Evolutionary conservation across 257 asterid species (phyloP).

Genomic region (Gardenia jasminoides): DNA sequence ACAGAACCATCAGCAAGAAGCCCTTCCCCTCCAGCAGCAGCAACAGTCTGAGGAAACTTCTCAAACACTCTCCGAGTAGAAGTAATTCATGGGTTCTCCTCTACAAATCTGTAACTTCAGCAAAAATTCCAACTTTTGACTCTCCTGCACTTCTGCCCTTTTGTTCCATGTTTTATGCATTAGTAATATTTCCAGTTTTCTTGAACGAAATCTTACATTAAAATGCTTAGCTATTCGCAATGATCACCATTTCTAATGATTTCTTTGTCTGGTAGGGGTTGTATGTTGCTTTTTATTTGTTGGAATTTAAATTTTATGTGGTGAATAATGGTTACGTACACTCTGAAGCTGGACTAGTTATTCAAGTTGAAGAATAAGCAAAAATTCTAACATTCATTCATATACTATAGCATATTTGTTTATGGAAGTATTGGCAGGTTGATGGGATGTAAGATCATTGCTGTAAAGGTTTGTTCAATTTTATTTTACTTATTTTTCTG

Average conservation of each 20-base stretch:
- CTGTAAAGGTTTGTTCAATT: too few species aligned
- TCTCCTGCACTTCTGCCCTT: too few species aligned
- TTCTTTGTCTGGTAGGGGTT: not conserved
- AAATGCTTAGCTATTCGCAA: too few species aligned
- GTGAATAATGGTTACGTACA: not conserved
- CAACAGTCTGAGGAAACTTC: conserved; percentile 14
- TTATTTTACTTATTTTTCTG: not conserved
- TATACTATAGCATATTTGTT: not conserved
- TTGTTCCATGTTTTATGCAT: too few species aligned
- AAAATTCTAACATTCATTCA: not conserved
- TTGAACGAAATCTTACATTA: not conserved
- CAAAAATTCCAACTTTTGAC: not conserved
- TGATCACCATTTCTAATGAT: too few species aligned
- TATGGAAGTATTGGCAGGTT: not conserved
- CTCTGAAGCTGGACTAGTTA: not conserved
- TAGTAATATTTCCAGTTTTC: not conserved
- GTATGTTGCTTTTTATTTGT: not conserved
- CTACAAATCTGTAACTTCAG: not conserved
- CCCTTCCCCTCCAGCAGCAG: conserved; percentile 33
- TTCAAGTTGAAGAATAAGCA: not conserved
- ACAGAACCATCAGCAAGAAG: conserved; percentile 45
- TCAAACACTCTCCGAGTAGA: conserved; percentile 4
- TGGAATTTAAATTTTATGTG: not conserved
- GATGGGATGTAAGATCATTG: not conserved
- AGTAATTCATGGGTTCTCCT: not conserved